A percentile compares a stretch with the other conserved stretches of the same genome.
Conservation (phyloP, 2,329 filamentous ascomycete species). For the Phyllosticta ampelicida region DNA sequence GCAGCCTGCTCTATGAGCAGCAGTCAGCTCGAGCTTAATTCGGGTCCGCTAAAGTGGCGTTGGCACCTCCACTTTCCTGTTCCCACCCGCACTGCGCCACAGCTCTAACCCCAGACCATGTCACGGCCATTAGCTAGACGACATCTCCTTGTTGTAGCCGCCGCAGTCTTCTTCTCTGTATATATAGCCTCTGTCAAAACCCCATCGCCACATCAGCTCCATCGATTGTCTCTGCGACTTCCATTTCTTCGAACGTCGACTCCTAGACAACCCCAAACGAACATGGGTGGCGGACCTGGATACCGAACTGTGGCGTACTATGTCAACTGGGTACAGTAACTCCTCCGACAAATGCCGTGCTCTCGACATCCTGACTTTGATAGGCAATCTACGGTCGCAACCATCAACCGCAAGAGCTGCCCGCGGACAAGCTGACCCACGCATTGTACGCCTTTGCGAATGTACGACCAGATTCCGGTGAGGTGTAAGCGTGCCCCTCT, state of each 20-base stretch:
- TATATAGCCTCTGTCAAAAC: constrained; percentile 1
- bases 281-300: constrained; percentile 26
- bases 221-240: background rate
- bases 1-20: too few relatives aligned
- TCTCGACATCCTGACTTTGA: background rate
- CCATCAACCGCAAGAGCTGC: constrained; percentile 75
- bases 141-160: background rate
- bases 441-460: constrained; percentile 89
- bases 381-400: constrained; percentile 78
- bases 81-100: constrained; percentile 8
- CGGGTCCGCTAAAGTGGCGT: background rate
- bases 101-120: constrained; percentile 2
- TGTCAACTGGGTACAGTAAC: constrained; percentile 49
- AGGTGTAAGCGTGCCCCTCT: constrained; percentile 35
- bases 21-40: background rate
- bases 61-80: background rate
- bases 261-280: constrained; percentile 2
- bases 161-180: constrained; percentile 1
- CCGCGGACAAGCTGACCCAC: constrained; percentile 72
- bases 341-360: background rate
- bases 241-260: background rate
- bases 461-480: constrained; percentile 64
- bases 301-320: constrained; percentile 63
- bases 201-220: constrained; percentile 1
- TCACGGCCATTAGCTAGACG: constrained; percentile 1